Evolutionary conservation across 129 eudicot genomes (phyloP).

Genomic region (Escallonia rubra): DNA sequence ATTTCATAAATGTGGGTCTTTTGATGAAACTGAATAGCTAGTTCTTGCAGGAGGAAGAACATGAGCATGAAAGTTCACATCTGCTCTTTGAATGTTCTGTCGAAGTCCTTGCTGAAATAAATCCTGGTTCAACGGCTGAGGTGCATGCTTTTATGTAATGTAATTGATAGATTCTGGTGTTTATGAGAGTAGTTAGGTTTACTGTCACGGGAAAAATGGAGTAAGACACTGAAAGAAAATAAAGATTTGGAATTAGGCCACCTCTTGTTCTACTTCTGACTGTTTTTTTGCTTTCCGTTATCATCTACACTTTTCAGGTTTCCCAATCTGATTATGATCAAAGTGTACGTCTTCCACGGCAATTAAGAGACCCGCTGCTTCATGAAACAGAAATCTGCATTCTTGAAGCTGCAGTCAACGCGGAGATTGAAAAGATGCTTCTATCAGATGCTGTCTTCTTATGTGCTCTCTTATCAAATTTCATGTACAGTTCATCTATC

Average conservation of each 20-base stretch:
- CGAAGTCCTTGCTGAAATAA: slow-evolving; percentile 67
- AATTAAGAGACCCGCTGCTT: slow-evolving; percentile 64
- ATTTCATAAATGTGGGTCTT: not conserved
- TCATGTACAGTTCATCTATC: slow-evolving; percentile 53
- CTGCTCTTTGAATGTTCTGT: slow-evolving; percentile 68
- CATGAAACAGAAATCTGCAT: slow-evolving; percentile 64
- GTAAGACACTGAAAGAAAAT: no score
- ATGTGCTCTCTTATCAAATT: slow-evolving; percentile 68
- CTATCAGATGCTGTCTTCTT: slow-evolving; percentile 56
- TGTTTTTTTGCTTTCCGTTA: not conserved
- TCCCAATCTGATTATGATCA: slow-evolving; percentile 27
- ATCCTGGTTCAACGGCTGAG: slow-evolving; percentile 33
- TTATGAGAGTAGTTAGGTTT: no score
- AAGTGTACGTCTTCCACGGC: slow-evolving; percentile 64
- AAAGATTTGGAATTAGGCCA: no score
- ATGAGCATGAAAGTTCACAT: slow-evolving; percentile 37
- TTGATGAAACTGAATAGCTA: slow-evolving; percentile 23
- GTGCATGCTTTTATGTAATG: slow-evolving; percentile 15
- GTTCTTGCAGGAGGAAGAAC: slow-evolving; percentile 49
- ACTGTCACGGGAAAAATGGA: no score
- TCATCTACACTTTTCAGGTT: slow-evolving; percentile 30
- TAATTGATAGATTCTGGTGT: no score
- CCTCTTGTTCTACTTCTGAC: no score
- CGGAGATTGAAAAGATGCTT: slow-evolving; percentile 40
- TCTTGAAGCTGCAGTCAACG: slow-evolving; percentile 51